Percentiles rank a stretch among this genome's conserved stretches.
phyloP scores from a whole-genome alignment of 169 alveolate genomes.

The Plasmodium gonderi region DNA sequence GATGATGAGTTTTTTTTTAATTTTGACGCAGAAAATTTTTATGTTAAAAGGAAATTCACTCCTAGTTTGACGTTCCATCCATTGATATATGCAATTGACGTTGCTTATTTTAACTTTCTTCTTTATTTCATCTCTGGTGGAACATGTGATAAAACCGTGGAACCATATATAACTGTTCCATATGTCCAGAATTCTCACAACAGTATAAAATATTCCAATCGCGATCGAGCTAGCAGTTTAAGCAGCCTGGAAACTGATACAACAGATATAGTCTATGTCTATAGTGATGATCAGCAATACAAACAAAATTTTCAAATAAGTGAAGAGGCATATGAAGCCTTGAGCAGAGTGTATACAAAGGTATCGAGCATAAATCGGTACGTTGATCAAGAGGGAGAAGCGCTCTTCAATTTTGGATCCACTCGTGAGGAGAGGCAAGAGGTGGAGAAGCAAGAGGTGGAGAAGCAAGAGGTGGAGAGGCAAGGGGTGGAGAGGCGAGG shows the following conservation, averaged over 20 bases:
- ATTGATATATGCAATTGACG: constrained; percentile 28
- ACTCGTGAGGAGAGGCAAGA: background rate
- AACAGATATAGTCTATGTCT: background rate
- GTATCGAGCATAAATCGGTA: background rate
- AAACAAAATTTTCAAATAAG: background rate
- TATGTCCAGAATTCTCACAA: too few species aligned
- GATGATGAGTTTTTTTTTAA: constrained; percentile 54
- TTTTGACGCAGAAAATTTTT: constrained; percentile 25
- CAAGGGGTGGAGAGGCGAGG: background rate
- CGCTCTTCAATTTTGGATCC: constrained; percentile 10
- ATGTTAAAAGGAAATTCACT: constrained; percentile 14
- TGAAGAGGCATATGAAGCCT: background rate
- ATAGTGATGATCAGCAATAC: background rate
- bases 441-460: background rate
- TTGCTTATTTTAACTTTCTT: constrained; percentile 36
- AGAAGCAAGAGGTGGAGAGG: background rate
- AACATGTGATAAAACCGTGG: background rate
- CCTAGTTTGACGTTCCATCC: constrained; percentile 27
- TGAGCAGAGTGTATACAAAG: background rate
- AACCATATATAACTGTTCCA: too few species aligned
- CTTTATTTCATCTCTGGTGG: constrained; percentile 28
- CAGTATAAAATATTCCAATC: background rate
- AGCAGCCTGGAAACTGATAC: background rate
- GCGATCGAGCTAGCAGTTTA: background rate
- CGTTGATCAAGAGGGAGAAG: background rate